A percentile compares a stretch with the other conserved stretches of the same genome.
phyloP scores from a whole-genome alignment of 75 land plant genomes.

The Azolla pinnata region DNA sequence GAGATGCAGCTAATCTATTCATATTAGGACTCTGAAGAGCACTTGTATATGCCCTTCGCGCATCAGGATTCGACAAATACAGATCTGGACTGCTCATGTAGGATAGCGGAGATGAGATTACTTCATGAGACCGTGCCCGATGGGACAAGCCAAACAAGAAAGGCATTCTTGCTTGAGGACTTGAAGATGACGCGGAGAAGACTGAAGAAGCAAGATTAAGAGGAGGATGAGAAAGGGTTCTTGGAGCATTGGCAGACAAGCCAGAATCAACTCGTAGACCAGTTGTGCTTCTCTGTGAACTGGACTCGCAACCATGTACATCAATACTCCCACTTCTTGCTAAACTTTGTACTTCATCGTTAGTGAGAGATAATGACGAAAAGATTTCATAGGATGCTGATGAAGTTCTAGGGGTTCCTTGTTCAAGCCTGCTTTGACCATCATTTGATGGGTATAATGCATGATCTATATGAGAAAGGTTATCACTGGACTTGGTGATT shows the following conservation, averaged over 20 bases:
- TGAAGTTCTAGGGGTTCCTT: background rate
- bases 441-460: background rate
- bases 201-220: background rate
- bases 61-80: constrained; percentile 1
- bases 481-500: background rate
- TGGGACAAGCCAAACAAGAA: background rate
- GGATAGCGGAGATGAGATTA: constrained; percentile 2
- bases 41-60: background rate
- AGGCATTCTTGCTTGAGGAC: background rate
- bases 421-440: background rate
- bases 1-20: background rate
- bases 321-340: background rate
- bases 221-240: background rate
- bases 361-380: background rate
- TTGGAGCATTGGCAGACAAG: background rate
- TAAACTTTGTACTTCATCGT: background rate
- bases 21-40: background rate
- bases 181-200: background rate
- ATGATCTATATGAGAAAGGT: background rate
- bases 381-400: background rate
- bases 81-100: constrained; percentile 5
- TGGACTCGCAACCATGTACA: background rate
- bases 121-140: background rate
- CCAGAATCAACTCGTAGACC: background rate
- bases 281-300: constrained; percentile 1